Evolutionary conservation across 2,329 filamentous ascomycete genomes (phyloP).

Genomic region (Penicillium vulpinum): DNA sequence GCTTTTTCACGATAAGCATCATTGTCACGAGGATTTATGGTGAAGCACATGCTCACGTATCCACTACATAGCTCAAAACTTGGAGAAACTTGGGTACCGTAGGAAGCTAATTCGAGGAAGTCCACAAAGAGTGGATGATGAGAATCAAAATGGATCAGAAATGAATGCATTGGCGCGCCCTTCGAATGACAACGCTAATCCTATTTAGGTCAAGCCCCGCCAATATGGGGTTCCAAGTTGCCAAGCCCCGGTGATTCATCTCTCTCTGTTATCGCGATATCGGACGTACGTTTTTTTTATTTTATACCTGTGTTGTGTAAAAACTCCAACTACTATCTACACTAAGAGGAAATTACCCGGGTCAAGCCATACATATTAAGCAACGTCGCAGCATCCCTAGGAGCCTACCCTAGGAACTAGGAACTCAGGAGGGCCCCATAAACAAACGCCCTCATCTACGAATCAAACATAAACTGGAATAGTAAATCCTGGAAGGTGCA

Average conservation of each 20-base stretch:
- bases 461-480: too few species aligned
- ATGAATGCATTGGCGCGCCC: conserved; percentile 26
- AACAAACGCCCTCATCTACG: too few species aligned
- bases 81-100: too few species aligned
- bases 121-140: conserved; percentile 9
- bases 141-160: conserved; percentile 1
- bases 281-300: background rate
- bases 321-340: background rate
- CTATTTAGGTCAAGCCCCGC: conserved; percentile 13
- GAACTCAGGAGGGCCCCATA: too few species aligned
- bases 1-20: background rate
- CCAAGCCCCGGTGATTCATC: conserved; percentile 12
- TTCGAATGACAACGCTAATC: conserved; percentile 34
- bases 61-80: background rate
- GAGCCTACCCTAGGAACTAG: too few species aligned
- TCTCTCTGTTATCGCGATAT: conserved; percentile 4
- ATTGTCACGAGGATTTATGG: background rate
- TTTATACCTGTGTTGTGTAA: background rate
- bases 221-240: background rate
- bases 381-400: too few species aligned
- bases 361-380: background rate
- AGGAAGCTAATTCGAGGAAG: background rate
- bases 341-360: background rate
- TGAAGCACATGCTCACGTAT: background rate
- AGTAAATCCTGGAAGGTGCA: too few species aligned